Percentiles rank a stretch among this genome's conserved stretches.
These are phyloP conservation scores for Nakazawaea siamensis DNA, from an alignment of 805 yeast genomes.

Conservation along the genomic window DNA sequence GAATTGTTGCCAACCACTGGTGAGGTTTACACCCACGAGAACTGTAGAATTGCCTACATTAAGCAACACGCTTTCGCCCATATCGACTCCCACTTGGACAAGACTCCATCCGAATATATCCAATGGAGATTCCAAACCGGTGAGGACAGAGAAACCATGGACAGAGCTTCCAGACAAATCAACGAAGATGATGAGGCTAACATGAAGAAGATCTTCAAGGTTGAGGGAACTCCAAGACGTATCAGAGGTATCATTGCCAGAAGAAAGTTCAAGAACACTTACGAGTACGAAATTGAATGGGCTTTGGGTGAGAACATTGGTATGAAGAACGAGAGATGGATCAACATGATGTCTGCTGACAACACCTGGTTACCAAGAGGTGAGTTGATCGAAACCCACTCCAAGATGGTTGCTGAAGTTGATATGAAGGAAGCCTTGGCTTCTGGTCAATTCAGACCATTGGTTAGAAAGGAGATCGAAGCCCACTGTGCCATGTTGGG, in stretches of 20 bases:
- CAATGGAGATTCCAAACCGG: constrained; percentile 99
- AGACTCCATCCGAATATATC: constrained; percentile 99
- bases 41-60: constrained; percentile 99
- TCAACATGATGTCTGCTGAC: constrained; percentile 98
- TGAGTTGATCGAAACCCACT: constrained; percentile 93
- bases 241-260: constrained; percentile 89
- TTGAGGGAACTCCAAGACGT: constrained; percentile 98
- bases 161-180: constrained; percentile 98
- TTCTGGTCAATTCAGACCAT: constrained; percentile 99
- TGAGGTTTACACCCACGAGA: constrained; percentile 99
- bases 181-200: constrained; percentile 95
- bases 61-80: constrained; percentile 99
- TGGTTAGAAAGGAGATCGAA: constrained; percentile 99
- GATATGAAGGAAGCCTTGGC: constrained; percentile 99
- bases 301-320: constrained; percentile 97
- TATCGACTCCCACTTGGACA: constrained; percentile 97
- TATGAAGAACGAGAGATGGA: constrained; percentile 99
- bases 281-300: constrained; percentile 99
- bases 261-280: constrained; percentile 99
- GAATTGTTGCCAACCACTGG: constrained; percentile 96
- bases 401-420: constrained; percentile 99
- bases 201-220: constrained; percentile 99
- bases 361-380: constrained; percentile 99
- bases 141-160: constrained; percentile 99
- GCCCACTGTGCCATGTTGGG: constrained; percentile 98